Base-by-base conservation (phyloP, 805 yeast species). In the Ogataea trehalophila region DNA sequence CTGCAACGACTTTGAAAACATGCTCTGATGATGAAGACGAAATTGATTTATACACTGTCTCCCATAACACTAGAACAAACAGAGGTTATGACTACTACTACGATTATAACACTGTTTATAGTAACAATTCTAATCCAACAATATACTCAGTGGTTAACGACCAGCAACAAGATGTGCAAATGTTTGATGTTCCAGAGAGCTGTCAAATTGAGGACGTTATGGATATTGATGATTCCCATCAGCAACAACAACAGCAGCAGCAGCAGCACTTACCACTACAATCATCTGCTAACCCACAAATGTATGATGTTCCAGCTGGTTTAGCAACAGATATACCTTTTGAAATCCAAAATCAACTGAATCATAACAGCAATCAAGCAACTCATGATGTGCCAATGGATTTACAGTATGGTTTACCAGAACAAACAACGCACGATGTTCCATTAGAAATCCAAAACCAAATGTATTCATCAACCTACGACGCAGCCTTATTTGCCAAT, bases 1-100 rank as follows among this genome's bases (percentile, higher is more conserved):
- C 98, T 2, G 83, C 97, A 2, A 90, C 98, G 0, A 81, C 88
- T 0, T 75, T 92, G 46, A 90, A 91, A 61, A 87, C 88, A 7
- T 79, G 86, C 5, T 71, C 77, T 7, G 82, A 77, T 45, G 83
- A 78, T 49, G 79, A 76, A 46, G 81, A 82, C 52, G 85, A 81
- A 48, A 84, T 78, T 41, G 83, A 79, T 48, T 72, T 48, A 43
- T 58, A 83, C 60, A 78, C 83, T 1, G 75, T 83, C 43, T 81
- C 89, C 1, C 94, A 86, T 66, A 83, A 85, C 59, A 83, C 84
- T 35, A 79, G 78, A 55, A 81, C 87, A 35, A 77, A 76, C 57
- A 75, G 90, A 67, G 91, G 91, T 15, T 84, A 81, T 58, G 89
- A 85, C 60, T 84, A 83, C 66, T 79, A 80, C 66, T 86, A 86